These are phyloP conservation scores for Bacidia rubella DNA, from an alignment of 495 filamentous ascomycete species.

Conservation along the genomic window DNA sequence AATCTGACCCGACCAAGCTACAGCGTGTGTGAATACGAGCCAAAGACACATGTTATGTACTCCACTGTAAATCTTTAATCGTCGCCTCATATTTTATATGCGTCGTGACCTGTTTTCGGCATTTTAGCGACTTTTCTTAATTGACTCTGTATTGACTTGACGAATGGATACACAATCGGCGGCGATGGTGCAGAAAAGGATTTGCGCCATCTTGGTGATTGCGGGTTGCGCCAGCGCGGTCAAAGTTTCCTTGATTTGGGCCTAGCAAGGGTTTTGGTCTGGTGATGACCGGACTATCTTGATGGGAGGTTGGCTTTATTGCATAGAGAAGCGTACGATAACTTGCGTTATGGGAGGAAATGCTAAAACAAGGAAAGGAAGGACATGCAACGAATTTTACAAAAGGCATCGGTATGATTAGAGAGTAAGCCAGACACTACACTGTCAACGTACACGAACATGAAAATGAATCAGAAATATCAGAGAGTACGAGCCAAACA, in stretches of 20 bases:
- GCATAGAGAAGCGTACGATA: background rate
- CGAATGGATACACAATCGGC: background rate
- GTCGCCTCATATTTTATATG: slow-evolving; percentile 2
- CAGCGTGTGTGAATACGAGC: no score
- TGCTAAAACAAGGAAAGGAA: background rate
- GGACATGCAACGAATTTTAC: background rate
- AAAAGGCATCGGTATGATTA: background rate
- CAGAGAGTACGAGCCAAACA: no score
- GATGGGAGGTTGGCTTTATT: background rate
- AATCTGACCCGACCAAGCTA: background rate
- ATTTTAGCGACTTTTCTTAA: slow-evolving; percentile 11
- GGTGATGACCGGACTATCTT: no score
- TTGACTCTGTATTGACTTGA: background rate
- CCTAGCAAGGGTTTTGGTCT: background rate
- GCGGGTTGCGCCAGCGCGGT: no score
- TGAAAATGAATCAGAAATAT: background rate
- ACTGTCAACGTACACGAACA: background rate
- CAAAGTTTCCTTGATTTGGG: no score
- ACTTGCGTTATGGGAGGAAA: background rate
- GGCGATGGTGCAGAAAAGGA: background rate
- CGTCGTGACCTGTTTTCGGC: slow-evolving; percentile 1
- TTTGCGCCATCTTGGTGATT: background rate
- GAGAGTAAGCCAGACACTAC: background rate
- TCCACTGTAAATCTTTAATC: background rate
- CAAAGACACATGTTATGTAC: no score